Conservation (phyloP, 2,329 filamentous ascomycete species). For the Coniochaeta pulveracea region DNA sequence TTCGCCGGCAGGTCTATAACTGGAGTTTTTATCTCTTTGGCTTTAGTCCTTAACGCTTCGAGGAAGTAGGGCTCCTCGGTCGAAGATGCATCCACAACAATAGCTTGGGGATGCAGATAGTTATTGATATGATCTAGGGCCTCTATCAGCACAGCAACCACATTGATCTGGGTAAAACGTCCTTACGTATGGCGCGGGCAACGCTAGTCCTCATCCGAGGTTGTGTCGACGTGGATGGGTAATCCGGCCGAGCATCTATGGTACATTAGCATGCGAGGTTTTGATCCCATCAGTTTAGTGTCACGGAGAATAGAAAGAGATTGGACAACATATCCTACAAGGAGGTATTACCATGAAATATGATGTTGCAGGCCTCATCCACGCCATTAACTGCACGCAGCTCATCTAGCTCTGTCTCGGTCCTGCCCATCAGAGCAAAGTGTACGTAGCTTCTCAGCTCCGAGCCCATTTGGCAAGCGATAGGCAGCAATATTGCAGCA, state of each 20-base stretch:
- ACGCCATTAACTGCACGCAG: conserved; percentile 71
- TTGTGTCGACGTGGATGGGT: conserved; percentile 57
- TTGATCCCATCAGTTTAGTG: too few species aligned
- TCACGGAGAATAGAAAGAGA: too few species aligned
- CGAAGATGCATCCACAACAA: conserved; percentile 58
- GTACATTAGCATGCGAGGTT: conserved; percentile 8
- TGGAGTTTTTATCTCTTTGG: conserved; percentile 39
- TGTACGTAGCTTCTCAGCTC: conserved; percentile 66
- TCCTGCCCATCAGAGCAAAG: conserved; percentile 66
- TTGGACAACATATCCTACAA: too few species aligned
- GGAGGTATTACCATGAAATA: conserved; percentile 37
- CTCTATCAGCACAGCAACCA: conserved; percentile 1
- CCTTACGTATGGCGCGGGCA: conserved; percentile 51
- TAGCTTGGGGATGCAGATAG: conserved; percentile 67
- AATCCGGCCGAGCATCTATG: conserved; percentile 67
- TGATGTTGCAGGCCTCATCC: conserved; percentile 55
- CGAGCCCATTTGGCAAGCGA: conserved; percentile 77
- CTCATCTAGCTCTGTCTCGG: conserved; percentile 55
- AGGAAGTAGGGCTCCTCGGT: conserved; percentile 61
- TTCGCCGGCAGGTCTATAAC: conserved; percentile 65
- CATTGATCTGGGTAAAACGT: too few species aligned
- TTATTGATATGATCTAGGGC: conserved; percentile 51
- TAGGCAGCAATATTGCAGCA: conserved; percentile 59
- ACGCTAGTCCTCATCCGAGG: conserved; percentile 55
- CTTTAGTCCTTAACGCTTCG: conserved; percentile 44